Evolutionary conservation across 805 yeast genomes (phyloP).

Genomic region (Nakazawaea ishiwadae): DNA sequence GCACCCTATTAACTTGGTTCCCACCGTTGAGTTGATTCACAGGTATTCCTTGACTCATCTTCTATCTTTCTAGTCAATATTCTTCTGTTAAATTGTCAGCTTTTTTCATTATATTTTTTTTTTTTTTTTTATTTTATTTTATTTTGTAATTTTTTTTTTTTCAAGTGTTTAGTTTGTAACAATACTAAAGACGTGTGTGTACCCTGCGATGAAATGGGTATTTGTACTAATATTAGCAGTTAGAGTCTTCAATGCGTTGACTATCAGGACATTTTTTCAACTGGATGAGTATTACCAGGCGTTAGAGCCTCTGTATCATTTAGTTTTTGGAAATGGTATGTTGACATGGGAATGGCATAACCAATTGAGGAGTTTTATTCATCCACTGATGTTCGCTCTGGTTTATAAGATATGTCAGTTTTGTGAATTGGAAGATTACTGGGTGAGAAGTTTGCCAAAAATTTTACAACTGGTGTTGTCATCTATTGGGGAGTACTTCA

Average conservation of each 20-base stretch:
- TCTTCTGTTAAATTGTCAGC: neutral
- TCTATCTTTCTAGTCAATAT: neutral
- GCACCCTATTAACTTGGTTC: too few relatives aligned
- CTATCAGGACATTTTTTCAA: conserved; percentile 77
- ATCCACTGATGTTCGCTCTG: conserved; percentile 66
- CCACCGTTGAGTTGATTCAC: conserved; percentile 10
- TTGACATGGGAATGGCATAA: conserved; percentile 93
- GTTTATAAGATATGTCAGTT: conserved; percentile 32
- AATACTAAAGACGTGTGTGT: neutral
- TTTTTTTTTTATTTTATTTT: neutral
- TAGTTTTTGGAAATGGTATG: conserved; percentile 75
- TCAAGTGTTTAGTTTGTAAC: neutral
- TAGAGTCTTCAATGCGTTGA: conserved; percentile 47
- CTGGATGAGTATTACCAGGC: conserved; percentile 96
- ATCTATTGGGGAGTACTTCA: conserved; percentile 62
- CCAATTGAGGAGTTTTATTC: conserved; percentile 70
- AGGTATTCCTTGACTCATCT: conserved; percentile 12
- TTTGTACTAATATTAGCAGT: conserved; percentile 2
- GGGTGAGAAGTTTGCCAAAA: conserved; percentile 54
- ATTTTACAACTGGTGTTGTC: conserved; percentile 65
- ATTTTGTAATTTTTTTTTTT: neutral
- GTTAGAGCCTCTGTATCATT: conserved; percentile 82
- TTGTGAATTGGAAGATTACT: conserved; percentile 30
- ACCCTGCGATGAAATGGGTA: neutral
- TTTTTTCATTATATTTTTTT: neutral